These are phyloP conservation scores for Yamadazyma sp. DNA, from an alignment of 805 yeast genomes.

Conservation along the genomic window DNA sequence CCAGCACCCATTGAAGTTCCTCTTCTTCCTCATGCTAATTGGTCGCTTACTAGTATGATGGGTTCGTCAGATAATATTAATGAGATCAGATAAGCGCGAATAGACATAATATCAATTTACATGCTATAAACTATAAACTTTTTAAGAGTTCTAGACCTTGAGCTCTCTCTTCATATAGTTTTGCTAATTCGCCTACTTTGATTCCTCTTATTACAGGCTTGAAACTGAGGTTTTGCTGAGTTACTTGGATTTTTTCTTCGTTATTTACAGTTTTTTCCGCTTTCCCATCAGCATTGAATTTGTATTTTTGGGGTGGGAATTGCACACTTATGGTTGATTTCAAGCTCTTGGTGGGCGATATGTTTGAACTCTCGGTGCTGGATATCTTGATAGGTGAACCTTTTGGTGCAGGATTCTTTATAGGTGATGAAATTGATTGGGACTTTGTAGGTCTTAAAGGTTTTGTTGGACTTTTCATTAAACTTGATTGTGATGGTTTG, in stretches of 20 bases:
- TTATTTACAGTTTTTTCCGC: neutral
- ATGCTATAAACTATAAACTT: slow-evolving; percentile 16
- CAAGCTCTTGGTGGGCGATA: neutral
- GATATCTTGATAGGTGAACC: neutral
- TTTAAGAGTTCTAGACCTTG: slow-evolving; percentile 36
- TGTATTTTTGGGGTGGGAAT: slow-evolving; percentile 38
- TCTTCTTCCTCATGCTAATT: slow-evolving; percentile 20
- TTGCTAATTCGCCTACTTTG: slow-evolving; percentile 62
- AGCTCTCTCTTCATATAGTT: slow-evolving; percentile 58
- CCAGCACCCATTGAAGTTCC: slow-evolving; percentile 52
- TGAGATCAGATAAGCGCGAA: neutral
- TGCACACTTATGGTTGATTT: slow-evolving; percentile 24
- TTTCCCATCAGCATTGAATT: slow-evolving; percentile 14
- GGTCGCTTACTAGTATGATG: neutral
- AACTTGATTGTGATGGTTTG: neutral
- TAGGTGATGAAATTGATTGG: neutral
- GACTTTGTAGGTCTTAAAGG: neutral
- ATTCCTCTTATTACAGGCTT: slow-evolving; percentile 50
- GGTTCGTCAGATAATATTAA: neutral
- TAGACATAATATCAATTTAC: neutral
- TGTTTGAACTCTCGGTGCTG: neutral
- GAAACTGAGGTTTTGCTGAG: slow-evolving; percentile 3
- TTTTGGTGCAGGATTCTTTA: neutral
- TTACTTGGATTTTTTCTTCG: slow-evolving; percentile 1
- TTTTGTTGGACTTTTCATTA: neutral